Evolutionary conservation across 305 asterid genomes (phyloP), one percentile per base, ranked within the genome.

Genomic region (Ruellia speciosa): DNA sequence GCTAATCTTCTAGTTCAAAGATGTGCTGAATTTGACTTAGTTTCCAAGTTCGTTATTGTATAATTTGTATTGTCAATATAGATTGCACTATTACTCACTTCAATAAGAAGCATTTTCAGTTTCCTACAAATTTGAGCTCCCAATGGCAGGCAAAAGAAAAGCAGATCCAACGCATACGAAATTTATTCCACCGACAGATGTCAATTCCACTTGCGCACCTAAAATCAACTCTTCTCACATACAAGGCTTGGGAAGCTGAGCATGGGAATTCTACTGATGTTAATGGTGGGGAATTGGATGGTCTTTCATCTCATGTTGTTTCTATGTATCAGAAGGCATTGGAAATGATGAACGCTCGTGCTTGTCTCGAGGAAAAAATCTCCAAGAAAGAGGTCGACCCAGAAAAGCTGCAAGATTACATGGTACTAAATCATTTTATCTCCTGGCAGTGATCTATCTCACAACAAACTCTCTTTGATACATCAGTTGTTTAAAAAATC

Each of bases 111-210:
- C n/a, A n/a, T n/a, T n/a, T n/a, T n/a, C 31, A 24, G 31, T 24
- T 24, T 24, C 9, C 52, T 62, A 34, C n/a, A n/a, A n/a, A n/a
- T n/a, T n/a, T n/a, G n/a, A n/a, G n/a, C n/a, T n/a, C n/a, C n/a
- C n/a, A 59, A 49, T 69, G 60, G 71, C 78, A 92, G 99, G 79
- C 74, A 39, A 85, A 79, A 75, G 99, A 86, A 66, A 84, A 84
- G 82, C 96, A 88, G 78, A 67, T 74, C 55, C 94, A 83, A 77
- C 87, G 78, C 13, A 73, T 86, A 67, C 75, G 90, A 35, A 82
- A 64, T 72, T 74, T 92, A 64, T 92, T 80, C 68, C 93, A 76
- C 58, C 95, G 99, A 28, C 96, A 92, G 77, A 73, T 92, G 75
- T 92, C 90, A 64, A 74, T 92, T 69, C 96, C 96, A 55, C 93